A percentile compares a stretch with the other conserved stretches of the same genome.
phyloP scores from a whole-genome alignment of 2,329 filamentous ascomycete species.

The Cladophialophora exuberans region DNA sequence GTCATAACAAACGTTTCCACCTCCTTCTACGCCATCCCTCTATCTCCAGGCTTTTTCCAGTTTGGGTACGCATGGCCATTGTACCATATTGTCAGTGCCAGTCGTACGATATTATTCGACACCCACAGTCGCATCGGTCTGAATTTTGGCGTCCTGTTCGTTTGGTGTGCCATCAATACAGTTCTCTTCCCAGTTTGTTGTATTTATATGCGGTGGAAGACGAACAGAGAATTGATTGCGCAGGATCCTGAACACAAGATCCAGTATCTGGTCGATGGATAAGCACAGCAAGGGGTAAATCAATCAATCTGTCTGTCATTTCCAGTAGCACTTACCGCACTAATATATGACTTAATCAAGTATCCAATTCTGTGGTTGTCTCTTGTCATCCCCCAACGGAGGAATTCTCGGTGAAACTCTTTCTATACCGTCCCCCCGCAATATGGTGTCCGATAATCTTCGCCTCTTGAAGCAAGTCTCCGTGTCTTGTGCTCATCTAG shows the following conservation, averaged over 20 bases:
- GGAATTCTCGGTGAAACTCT: slow-evolving; percentile 13
- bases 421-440: neutral
- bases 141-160: slow-evolving; percentile 64
- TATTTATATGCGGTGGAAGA: slow-evolving; percentile 50
- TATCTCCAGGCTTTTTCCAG: slow-evolving; percentile 61
- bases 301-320: too few species aligned
- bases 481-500: neutral
- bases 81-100: slow-evolving; percentile 64
- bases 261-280: slow-evolving; percentile 26
- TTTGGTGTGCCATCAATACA: slow-evolving; percentile 59
- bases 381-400: neutral
- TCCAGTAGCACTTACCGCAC: too few species aligned
- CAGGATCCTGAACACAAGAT: slow-evolving; percentile 22
- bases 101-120: slow-evolving; percentile 64
- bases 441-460: neutral
- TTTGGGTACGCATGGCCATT: slow-evolving; percentile 69
- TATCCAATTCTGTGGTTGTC: neutral
- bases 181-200: slow-evolving; percentile 56
- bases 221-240: slow-evolving; percentile 31
- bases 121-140: slow-evolving; percentile 61
- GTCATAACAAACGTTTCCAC: slow-evolving; percentile 68
- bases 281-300: too few species aligned
- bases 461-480: neutral
- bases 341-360: neutral
- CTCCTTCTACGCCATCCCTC: slow-evolving; percentile 61